Evolutionary conservation across 2,329 filamentous ascomycete genomes (phyloP), one percentile per base, ranked within the genome.

Genomic region (Sclerotinia borealis): DNA sequence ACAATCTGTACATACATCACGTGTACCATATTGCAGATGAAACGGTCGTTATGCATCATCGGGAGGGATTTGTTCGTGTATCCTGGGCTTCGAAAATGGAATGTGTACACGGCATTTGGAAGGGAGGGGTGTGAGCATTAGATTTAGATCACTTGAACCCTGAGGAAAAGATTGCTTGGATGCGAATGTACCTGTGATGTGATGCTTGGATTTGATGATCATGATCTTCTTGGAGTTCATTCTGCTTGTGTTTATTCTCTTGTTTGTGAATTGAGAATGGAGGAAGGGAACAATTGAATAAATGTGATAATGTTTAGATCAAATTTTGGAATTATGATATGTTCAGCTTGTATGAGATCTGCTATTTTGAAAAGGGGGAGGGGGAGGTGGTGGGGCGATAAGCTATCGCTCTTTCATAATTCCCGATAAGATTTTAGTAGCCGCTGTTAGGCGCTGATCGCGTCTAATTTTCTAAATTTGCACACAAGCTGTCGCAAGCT

Each of bases 381-480:
- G 25, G 10, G 41, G 41, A n/a, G n/a, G n/a, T n/a, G 41, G 41
- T 43, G 41, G 10, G 37, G 43, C 25, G 27, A 55, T 31, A 56
- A 56, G 39, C 54, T 58, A 58, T 58, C 54, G n/a, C n/a, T 45
- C 29, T 11, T 34, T 5, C 29, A 39, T 22, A 25, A 27, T 55
- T 27, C 1, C 39, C 4, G 54, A 58, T 58, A 45, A 58, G 27
- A 19, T 17, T n/a, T 27, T 45, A 31, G 19, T 39, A 45, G 7
- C 13, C 54, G 58, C 58, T 19, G 4, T 8, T 27, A 60, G 8
- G 39, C 61, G 61, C 25, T 11, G 17, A 43, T 22, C 34, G 49
- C 37, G 37, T 59, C 45, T 59, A 60, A 59, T 55, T 56, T 62
- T 51, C 36, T 62, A 55, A 62, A 58, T 62, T 62, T 62, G 54